Base-by-base conservation (phyloP, 1,284 basidiomycete species). In the Tilletia horrida region DNA sequence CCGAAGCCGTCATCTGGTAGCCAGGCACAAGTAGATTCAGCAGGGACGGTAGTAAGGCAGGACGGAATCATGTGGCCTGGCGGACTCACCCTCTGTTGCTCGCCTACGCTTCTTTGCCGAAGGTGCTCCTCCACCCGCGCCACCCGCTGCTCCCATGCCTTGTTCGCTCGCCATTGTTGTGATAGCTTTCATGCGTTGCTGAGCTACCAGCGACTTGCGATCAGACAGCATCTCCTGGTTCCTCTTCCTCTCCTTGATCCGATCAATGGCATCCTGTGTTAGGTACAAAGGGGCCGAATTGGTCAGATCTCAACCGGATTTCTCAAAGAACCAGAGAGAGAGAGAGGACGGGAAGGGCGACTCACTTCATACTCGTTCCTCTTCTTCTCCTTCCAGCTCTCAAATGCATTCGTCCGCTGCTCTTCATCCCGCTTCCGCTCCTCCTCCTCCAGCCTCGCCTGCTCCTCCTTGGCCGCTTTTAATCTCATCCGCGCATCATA, bases 181-280 rank as follows among this genome's bases (percentile, higher is more conserved):
- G 61, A 99, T 97, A 71, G 87, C 93, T 84, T 97, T 97, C 95
- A 98, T 98, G 71, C 95, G 85, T 62, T 91, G 92, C 83, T 98
- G 96, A 0, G 94, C 90, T 3, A 92, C 94, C 2, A 93, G 90
- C 73, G 92, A 95, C 84, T 98, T 98, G 52, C 96, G 84, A 80
- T 94, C 93, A 18, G 87, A 89, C 59, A 98, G 84, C 59, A 93
- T 92, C 6, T 90, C 91, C 76, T 88, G 90, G 61, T 89, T 85
- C 73, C 92, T 86, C 65, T 88, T 88, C 48, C 95, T 86, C 48
- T 93, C 92, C 77, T 91, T 91, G 82, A 98, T 92, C 67, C 90
- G 88, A 43, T 83, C 85, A 84, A 98, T 92, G 43, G 94, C 84
- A 3, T 86, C 84, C 91, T 93, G 67, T 21, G 13, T 6, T 27